Percentiles rank a stretch among this genome's conserved stretches.
These are phyloP conservation scores for Emergomyces orientalis DNA, from an alignment of 2,329 filamentous ascomycete species.

Conservation along the genomic window DNA sequence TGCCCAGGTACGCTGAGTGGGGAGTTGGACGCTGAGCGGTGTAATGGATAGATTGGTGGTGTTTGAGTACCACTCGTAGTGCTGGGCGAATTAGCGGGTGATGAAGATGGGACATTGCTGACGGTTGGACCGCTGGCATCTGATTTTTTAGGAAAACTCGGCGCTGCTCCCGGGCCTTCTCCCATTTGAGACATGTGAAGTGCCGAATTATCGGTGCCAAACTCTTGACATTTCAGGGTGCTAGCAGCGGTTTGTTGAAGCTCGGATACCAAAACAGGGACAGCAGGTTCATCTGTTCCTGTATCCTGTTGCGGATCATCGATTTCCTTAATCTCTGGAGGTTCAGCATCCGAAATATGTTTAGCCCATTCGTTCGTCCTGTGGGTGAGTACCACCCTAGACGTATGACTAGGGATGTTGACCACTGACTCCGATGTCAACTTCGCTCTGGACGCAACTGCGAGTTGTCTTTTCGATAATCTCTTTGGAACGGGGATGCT, in stretches of 20 bases:
- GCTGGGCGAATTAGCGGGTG: background rate
- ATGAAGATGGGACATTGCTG: background rate
- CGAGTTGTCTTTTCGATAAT: slow-evolving; percentile 8
- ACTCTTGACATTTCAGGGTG: background rate
- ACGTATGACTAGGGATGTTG: slow-evolving; percentile 59
- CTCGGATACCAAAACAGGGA: slow-evolving; percentile 55
- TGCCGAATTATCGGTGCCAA: background rate
- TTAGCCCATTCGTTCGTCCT: slow-evolving; percentile 96
- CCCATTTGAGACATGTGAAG: background rate
- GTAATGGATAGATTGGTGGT: background rate
- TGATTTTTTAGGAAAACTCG: background rate
- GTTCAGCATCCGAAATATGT: slow-evolving; percentile 68
- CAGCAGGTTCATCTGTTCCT: slow-evolving; percentile 42
- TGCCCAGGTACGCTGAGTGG: background rate
- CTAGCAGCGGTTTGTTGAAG: slow-evolving; percentile 51
- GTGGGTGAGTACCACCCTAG: slow-evolving; percentile 69
- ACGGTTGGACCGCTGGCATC: background rate
- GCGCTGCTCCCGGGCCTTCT: background rate
- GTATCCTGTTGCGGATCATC: slow-evolving; percentile 24
- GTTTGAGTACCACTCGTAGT: background rate
- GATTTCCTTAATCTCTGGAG: slow-evolving; percentile 51
- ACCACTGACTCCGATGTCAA: slow-evolving; percentile 37
- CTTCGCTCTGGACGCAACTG: slow-evolving; percentile 10
- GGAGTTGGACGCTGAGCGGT: background rate
- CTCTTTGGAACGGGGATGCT: background rate